A percentile compares a stretch with the other conserved stretches of the same genome.
Evolutionary conservation across 306 rosid species (phyloP).

Genomic region (Clitoria ternatea): DNA sequence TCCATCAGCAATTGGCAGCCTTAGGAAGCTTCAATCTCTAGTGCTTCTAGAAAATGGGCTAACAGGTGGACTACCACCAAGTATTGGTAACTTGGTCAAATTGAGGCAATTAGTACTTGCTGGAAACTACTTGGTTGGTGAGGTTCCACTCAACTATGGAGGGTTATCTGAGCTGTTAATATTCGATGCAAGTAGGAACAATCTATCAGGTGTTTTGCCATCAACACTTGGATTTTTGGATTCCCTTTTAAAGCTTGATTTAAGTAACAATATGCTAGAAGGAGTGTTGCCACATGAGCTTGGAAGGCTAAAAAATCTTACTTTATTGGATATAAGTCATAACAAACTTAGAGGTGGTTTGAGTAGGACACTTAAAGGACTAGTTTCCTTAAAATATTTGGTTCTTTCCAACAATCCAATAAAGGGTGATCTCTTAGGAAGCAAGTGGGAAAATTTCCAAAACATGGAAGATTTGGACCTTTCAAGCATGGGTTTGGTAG

Average conservation of each 20-base stretch:
- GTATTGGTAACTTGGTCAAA: constrained; percentile 29
- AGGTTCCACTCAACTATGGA: constrained; percentile 38
- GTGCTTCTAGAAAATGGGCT: constrained; percentile 44
- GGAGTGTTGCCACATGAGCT: constrained; percentile 37
- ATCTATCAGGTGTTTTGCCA: constrained; percentile 40
- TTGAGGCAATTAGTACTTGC: constrained; percentile 45
- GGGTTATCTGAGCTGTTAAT: constrained; percentile 33
- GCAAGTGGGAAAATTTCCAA: constrained; percentile 31
- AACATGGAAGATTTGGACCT: constrained; percentile 41
- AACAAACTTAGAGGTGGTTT: constrained; percentile 44
- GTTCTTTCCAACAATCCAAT: constrained; percentile 47
- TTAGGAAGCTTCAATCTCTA: constrained; percentile 42
- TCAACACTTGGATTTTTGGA: constrained; percentile 22
- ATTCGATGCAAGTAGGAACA: constrained; percentile 48
- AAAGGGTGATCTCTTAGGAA: constrained; percentile 31
- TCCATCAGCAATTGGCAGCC: constrained; percentile 38
- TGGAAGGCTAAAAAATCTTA: constrained; percentile 43
- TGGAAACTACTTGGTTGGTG: constrained; percentile 34
- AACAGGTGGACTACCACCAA: constrained; percentile 34
- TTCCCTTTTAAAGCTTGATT: constrained; percentile 48
- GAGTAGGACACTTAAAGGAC: constrained; percentile 21
- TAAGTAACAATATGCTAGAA: constrained; percentile 38
- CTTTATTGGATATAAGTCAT: constrained; percentile 43
- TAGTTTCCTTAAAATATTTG: constrained; percentile 37
- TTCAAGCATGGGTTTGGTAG: constrained; percentile 37